Percentiles rank a stretch among this genome's conserved stretches.
Conservation (phyloP, 2,329 filamentous ascomycete species). For the Sporothrix brunneoviolacea region DNA sequence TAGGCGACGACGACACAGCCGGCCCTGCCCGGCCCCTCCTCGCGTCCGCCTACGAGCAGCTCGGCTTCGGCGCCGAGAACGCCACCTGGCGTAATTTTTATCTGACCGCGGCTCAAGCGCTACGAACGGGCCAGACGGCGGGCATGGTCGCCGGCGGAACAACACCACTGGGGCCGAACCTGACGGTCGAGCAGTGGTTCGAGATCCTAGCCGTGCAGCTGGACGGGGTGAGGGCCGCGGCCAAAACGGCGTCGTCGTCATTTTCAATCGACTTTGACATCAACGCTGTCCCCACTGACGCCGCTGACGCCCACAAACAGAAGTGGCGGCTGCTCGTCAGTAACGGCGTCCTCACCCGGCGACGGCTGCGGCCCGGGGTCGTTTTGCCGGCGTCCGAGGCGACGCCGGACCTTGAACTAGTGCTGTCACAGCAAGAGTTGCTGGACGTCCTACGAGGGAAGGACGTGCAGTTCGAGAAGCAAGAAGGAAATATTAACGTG, state of each 20-base stretch:
- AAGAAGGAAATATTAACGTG: not conserved
- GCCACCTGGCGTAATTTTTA: constrained; percentile 11
- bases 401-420: not conserved
- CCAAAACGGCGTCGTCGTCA: no score
- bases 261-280: no score
- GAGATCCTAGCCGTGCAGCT: constrained; percentile 1
- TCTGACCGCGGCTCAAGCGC: constrained; percentile 3
- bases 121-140: constrained; percentile 2
- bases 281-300: no score
- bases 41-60: constrained; percentile 1
- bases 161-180: not conserved
- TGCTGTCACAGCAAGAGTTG: not conserved
- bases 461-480: not conserved
- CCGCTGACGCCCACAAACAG: no score
- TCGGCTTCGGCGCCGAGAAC: constrained; percentile 7
- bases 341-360: not conserved
- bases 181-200: constrained; percentile 8
- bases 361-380: not conserved
- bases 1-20: not conserved
- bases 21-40: constrained; percentile 7
- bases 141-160: not conserved
- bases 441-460: not conserved
- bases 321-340: no score
- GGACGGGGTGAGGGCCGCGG: not conserved
- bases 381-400: not conserved